A percentile compares a stretch with the other conserved stretches of the same genome.
Conservation (phyloP, 2,329 filamentous ascomycete genomes). For the Myriosclerotinia curreyana region DNA sequence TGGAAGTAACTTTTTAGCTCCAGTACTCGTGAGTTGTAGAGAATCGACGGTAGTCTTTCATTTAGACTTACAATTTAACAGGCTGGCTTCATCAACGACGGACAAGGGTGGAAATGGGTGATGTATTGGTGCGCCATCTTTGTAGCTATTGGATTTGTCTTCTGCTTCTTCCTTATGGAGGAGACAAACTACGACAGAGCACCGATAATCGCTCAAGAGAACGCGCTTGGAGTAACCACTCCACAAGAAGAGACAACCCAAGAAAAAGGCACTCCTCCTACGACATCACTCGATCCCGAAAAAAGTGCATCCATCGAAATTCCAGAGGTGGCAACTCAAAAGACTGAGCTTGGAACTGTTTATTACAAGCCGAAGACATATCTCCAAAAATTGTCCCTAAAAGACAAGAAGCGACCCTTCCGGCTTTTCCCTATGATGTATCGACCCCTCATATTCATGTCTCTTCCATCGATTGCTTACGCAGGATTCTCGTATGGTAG, state of each 20-base stretch:
- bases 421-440: conserved; percentile 37
- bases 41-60: not conserved
- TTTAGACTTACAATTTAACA: conserved; percentile 2
- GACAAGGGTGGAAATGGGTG: conserved; percentile 50
- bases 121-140: conserved; percentile 56
- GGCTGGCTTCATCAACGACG: conserved; percentile 49
- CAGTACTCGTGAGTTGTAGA: conserved; percentile 41
- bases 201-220: conserved; percentile 10
- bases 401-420: conserved; percentile 34
- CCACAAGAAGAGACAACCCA: conserved; percentile 20
- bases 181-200: conserved; percentile 49
- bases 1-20: conserved; percentile 47
- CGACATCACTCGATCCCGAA: conserved; percentile 25
- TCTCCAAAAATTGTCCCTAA: conserved; percentile 33
- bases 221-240: conserved; percentile 23
- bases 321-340: not conserved
- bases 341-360: conserved; percentile 12
- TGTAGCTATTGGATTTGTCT: conserved; percentile 46
- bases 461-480: conserved; percentile 39
- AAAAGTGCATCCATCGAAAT: conserved; percentile 16
- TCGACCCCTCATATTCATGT: conserved; percentile 38
- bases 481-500: conserved; percentile 41
- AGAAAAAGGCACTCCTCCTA: not conserved
- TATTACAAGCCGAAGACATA: conserved; percentile 32
- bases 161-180: conserved; percentile 58